A percentile compares a stretch with the other conserved stretches of the same genome.
Evolutionary conservation across 257 asterid species (phyloP).

Genomic region (Fraxinus cuspidata): DNA sequence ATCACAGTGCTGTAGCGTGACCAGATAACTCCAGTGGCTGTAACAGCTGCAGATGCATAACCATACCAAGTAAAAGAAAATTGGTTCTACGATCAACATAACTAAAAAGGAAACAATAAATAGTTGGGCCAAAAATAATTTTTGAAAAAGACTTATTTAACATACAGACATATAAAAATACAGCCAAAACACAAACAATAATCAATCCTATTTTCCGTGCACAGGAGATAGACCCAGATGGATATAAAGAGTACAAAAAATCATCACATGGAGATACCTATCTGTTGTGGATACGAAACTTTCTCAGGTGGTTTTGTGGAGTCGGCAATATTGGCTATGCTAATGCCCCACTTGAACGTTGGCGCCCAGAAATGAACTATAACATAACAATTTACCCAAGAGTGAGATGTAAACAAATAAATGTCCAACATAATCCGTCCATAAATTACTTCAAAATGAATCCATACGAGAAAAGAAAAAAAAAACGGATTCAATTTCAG

Average conservation of each 20-base stretch:
- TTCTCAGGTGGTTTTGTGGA: constrained; percentile 65
- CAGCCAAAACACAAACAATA: neutral
- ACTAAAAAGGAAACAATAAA: constrained; percentile 1
- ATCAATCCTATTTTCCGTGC: neutral
- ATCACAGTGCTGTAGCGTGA: constrained; percentile 75
- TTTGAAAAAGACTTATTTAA: neutral
- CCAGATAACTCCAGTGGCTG: constrained; percentile 76
- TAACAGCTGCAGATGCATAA: constrained; percentile 54
- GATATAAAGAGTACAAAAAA: constrained; percentile 2
- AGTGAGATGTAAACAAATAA: neutral
- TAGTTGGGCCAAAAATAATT: neutral
- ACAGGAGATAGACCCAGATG: constrained; percentile 2
- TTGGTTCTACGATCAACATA: neutral
- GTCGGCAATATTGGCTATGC: constrained; percentile 73
- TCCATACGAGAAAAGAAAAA: neutral
- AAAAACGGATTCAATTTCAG: neutral
- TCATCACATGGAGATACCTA: constrained; percentile 42
- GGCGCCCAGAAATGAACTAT: constrained; percentile 85
- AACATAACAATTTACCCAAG: constrained; percentile 7
- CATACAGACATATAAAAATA: neutral
- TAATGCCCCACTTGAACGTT: constrained; percentile 82
- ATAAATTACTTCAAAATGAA: neutral
- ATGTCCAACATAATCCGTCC: neutral
- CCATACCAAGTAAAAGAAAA: constrained; percentile 17
- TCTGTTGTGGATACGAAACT: constrained; percentile 69